These are phyloP conservation scores for Flueggea neowawraea DNA, from an alignment of 441 rosid genomes.

Conservation along the genomic window DNA sequence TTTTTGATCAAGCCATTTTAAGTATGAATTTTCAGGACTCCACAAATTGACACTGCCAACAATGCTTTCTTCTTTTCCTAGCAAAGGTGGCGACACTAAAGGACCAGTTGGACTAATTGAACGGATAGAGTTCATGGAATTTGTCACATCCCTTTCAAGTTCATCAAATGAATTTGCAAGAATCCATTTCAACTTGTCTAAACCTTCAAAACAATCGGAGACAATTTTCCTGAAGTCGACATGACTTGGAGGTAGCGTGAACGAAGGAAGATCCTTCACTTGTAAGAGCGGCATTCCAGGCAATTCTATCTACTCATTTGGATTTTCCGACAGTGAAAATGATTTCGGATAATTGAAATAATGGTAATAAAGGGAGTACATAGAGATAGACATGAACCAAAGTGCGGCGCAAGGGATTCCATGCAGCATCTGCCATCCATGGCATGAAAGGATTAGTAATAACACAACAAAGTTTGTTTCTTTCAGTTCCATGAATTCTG, in stretches of 20 bases:
- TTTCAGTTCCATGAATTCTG: too few species aligned
- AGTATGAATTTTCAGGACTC: conserved; percentile 36
- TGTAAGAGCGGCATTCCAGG: conserved; percentile 38
- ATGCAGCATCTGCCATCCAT: conserved; percentile 68
- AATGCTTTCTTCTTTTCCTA: conserved; percentile 39
- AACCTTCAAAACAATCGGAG: conserved; percentile 21
- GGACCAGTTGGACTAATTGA: conserved; percentile 61
- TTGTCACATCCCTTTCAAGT: conserved; percentile 49
- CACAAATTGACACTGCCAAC: conserved; percentile 25
- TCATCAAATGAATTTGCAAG: conserved; percentile 53
- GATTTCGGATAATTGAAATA: conserved; percentile 38
- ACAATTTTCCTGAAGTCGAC: conserved; percentile 16
- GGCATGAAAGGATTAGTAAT: conserved; percentile 53
- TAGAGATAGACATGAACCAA: conserved; percentile 71
- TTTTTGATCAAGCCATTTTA: conserved; percentile 68
- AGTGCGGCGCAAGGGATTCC: conserved; percentile 68
- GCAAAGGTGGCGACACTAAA: conserved; percentile 37
- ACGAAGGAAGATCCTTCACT: conserved; percentile 46
- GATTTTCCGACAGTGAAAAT: conserved; percentile 42
- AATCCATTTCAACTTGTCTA: conserved; percentile 38
- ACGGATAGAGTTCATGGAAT: conserved; percentile 39
- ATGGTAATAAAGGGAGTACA: conserved; percentile 53
- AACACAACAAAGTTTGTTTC: too few species aligned
- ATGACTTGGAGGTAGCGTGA: conserved; percentile 30
- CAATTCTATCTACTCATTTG: conserved; percentile 28